phyloP scores from a whole-genome alignment of 2,329 filamentous ascomycete species.

The Aspergillus spinulosporus region DNA sequence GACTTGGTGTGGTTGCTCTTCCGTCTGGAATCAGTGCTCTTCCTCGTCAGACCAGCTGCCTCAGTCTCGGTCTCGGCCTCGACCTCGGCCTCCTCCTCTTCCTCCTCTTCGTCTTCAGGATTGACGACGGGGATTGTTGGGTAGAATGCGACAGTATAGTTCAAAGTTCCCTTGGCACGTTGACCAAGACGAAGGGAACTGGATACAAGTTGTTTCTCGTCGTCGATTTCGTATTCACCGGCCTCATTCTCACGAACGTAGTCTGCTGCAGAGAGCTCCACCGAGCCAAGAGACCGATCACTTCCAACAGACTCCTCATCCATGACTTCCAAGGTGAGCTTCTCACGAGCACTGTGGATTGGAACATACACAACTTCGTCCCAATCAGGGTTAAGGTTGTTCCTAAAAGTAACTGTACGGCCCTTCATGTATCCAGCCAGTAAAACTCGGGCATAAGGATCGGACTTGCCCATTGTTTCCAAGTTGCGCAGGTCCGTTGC shows the following conservation, averaged over 20 bases:
- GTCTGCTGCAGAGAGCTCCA: constrained; percentile 75
- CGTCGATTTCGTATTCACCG: constrained; percentile 78
- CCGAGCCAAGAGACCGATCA: constrained; percentile 79
- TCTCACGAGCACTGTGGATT: constrained; percentile 80
- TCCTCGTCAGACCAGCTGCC: constrained; percentile 23
- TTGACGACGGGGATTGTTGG: constrained; percentile 85
- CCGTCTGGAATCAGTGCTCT: constrained; percentile 33
- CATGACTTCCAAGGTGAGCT: constrained; percentile 89
- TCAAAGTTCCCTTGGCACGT: constrained; percentile 75
- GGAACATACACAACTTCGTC: constrained; percentile 95
- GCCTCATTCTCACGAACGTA: constrained; percentile 75
- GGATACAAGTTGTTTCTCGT: constrained; percentile 67
- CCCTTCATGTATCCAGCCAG: constrained; percentile 88
- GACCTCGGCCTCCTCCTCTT: constrained; percentile 40
- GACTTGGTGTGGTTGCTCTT: constrained; percentile 31
- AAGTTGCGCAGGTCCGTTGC: constrained; percentile 84
- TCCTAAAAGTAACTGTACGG: constrained; percentile 91
- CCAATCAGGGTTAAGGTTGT: constrained; percentile 92
- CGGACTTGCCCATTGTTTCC: constrained; percentile 94
- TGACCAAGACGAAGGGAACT: constrained; percentile 72
- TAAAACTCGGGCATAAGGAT: constrained; percentile 86
- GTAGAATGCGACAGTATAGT: constrained; percentile 85
- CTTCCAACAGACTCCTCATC: constrained; percentile 90
- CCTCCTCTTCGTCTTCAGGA: constrained; percentile 67
- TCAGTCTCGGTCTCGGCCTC: constrained; percentile 23